Conservation (phyloP, 257 asterid genomes). For the Nicotiana tomentosiformis region DNA sequence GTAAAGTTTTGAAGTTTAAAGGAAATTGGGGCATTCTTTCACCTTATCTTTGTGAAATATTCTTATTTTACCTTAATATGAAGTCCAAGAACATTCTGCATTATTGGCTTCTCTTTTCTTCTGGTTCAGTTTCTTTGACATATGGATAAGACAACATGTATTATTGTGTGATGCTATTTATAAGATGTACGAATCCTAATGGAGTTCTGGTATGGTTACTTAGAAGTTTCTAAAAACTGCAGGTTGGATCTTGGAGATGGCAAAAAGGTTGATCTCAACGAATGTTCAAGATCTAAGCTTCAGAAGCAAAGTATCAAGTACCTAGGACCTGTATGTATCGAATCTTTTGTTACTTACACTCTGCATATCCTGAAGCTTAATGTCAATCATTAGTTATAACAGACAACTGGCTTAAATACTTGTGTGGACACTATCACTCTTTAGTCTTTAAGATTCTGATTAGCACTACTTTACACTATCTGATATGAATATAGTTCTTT, state of each 20-base stretch:
- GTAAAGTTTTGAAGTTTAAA: not conserved
- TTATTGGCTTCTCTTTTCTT: not conserved
- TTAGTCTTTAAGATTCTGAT: not conserved
- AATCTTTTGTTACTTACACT: not conserved
- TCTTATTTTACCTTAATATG: not conserved
- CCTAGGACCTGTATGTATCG: constrained; percentile 83
- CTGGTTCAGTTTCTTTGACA: not conserved
- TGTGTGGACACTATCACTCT: not conserved
- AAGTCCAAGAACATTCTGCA: not conserved
- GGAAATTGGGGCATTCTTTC: not conserved
- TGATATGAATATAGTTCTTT: not conserved
- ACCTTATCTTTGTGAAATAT: not conserved
- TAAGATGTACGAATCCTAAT: not conserved
- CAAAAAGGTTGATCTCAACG: constrained; percentile 67
- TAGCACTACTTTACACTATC: not conserved
- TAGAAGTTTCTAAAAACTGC: constrained; percentile 14
- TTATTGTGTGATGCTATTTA: not conserved
- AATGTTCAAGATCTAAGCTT: constrained; percentile 79
- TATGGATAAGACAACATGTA: not conserved
- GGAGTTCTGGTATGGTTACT: not conserved
- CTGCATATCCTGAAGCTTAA: not conserved
- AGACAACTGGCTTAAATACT: not conserved
- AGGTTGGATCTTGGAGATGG: constrained; percentile 99
- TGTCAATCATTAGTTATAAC: not conserved
- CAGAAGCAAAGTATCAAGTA: constrained; percentile 81